Evolutionary conservation across 2,329 filamentous ascomycete genomes (phyloP).

Genomic region (Mycosphaerella sp.): DNA sequence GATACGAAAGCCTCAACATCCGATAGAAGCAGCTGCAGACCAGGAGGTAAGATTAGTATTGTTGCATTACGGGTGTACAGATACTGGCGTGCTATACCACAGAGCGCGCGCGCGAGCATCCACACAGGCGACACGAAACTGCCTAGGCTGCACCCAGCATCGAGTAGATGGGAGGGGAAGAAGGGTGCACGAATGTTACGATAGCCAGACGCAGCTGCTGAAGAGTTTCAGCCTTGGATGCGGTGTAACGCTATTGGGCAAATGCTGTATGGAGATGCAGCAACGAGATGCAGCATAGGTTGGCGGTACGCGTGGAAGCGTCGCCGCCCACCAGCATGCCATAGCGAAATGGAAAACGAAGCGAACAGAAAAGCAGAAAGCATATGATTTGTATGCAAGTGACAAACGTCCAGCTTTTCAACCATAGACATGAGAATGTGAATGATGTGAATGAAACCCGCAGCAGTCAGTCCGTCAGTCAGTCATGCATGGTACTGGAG

Average conservation of each 20-base stretch:
- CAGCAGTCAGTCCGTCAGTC: too few relatives aligned
- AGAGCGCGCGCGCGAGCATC: not conserved
- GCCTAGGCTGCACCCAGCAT: not conserved
- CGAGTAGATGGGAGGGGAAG: not conserved
- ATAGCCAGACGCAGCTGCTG: not conserved
- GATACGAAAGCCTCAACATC: conserved; percentile 59
- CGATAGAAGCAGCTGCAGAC: conserved; percentile 34
- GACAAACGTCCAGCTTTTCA: too few relatives aligned
- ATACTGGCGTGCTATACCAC: conserved; percentile 1
- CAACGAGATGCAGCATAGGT: not conserved
- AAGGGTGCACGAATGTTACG: not conserved
- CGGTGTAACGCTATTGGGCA: not conserved
- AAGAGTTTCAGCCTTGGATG: not conserved
- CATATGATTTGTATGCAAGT: not conserved
- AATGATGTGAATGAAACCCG: too few relatives aligned
- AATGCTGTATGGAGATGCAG: not conserved
- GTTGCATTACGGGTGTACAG: conserved; percentile 4
- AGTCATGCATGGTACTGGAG: too few relatives aligned
- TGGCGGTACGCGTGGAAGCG: not conserved
- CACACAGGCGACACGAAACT: not conserved
- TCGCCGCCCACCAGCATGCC: not conserved
- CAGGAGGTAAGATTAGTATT: not conserved
- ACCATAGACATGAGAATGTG: too few relatives aligned
- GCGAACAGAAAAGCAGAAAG: not conserved
- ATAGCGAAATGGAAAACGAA: not conserved